Conservation (phyloP, 371 early-diverging fungal genomes). For the Mucor indicus region DNA sequence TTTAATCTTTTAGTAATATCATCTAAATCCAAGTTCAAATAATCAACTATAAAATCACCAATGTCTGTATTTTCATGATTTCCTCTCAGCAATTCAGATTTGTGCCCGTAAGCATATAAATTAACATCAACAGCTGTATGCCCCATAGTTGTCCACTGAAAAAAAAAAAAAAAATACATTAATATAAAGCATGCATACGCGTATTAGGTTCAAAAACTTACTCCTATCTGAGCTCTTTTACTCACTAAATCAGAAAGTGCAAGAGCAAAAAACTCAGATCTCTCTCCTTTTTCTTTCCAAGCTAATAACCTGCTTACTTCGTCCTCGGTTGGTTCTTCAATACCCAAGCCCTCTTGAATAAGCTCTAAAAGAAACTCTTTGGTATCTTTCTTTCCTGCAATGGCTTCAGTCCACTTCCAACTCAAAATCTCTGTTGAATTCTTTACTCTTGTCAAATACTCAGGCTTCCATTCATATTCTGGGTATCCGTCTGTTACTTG, state of each 20-base stretch:
- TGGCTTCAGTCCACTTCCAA: constrained; percentile 12
- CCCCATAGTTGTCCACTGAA: constrained; percentile 84
- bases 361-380: constrained; percentile 28
- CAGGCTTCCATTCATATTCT: constrained; percentile 84
- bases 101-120: constrained; percentile 70
- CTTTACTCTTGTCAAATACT: constrained; percentile 58
- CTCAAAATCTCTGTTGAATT: constrained; percentile 64
- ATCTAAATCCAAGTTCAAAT: constrained; percentile 62
- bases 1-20: constrained; percentile 50
- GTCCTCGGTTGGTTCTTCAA: constrained; percentile 58
- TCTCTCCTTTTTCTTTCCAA: constrained; percentile 26
- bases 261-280: constrained; percentile 33
- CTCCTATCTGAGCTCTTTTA: constrained; percentile 66
- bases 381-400: constrained; percentile 25
- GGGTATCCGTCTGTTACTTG: constrained; percentile 71
- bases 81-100: constrained; percentile 49
- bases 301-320: constrained; percentile 47
- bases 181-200: neutral
- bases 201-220: constrained; percentile 28
- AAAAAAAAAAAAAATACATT: too few species aligned
- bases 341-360: constrained; percentile 63
- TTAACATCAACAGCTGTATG: constrained; percentile 95
- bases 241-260: constrained; percentile 68
- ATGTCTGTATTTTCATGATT: constrained; percentile 87
- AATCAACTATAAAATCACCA: constrained; percentile 67